A percentile compares a stretch with the other conserved stretches of the same genome.
phyloP scores from a whole-genome alignment of 1,284 basidiomycete genomes.

The Cutaneotrichosporon spelunceum region DNA sequence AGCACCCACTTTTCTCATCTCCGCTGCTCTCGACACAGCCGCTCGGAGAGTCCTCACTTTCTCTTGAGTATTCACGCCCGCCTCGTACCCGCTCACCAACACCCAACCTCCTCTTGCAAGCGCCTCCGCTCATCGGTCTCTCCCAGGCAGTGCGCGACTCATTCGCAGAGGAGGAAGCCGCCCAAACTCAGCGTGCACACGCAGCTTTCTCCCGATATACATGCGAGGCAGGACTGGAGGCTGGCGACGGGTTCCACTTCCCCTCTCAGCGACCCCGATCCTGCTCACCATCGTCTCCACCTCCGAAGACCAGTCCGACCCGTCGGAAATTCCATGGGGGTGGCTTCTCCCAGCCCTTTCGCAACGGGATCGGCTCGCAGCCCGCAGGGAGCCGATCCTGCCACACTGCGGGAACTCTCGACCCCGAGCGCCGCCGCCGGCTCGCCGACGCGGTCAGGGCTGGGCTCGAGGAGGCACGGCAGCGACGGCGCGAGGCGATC shows the following conservation, averaged over 20 bases:
- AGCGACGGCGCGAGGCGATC: slow-evolving; percentile 18
- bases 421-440: slow-evolving; percentile 4
- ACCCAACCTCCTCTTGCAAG: slow-evolving; percentile 15
- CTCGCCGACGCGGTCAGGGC: background rate
- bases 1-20: background rate
- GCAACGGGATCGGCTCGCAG: slow-evolving; percentile 36
- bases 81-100: slow-evolving; percentile 7
- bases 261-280: background rate
- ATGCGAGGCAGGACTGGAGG: slow-evolving; percentile 2
- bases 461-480: slow-evolving; percentile 2
- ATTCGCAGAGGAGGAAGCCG: slow-evolving; percentile 13
- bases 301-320: background rate
- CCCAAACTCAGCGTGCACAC: slow-evolving; percentile 5
- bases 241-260: slow-evolving; percentile 8
- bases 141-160: slow-evolving; percentile 15
- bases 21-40: slow-evolving; percentile 34
- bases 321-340: background rate
- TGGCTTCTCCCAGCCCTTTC: slow-evolving; percentile 30
- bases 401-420: background rate
- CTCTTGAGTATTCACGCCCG: slow-evolving; percentile 26
- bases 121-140: slow-evolving; percentile 19
- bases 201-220: slow-evolving; percentile 10
- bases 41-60: slow-evolving; percentile 37
- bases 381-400: slow-evolving; percentile 36
- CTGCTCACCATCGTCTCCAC: background rate